Evolutionary conservation across 1,284 basidiomycete species (phyloP), one percentile per base, ranked within the genome.

Genomic region (Peniophora sp.): DNA sequence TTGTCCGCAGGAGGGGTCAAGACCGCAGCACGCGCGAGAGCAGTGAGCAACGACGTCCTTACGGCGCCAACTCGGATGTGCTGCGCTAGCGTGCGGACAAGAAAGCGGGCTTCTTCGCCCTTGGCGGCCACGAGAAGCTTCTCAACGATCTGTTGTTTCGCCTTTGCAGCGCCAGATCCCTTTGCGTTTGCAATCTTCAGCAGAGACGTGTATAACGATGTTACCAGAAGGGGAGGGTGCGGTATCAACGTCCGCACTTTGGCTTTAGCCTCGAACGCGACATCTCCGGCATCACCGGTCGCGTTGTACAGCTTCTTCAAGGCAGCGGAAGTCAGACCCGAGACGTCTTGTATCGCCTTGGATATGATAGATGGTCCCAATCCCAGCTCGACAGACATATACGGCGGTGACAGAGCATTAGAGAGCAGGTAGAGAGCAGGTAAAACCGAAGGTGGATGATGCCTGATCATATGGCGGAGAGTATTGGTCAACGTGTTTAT

Each of bases 61-160:
- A 96, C 92, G 1, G 93, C 94, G 9, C 92, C 92, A 24, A 92
- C 89, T 23, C 93, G 80, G 39, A 97, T 72, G 65, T 96, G 90
- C 57, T 85, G 83, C 36, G 81, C 80, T 34, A 97, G 74, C 2
- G 84, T 93, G 39, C 94, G 78, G 27, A 89, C 87, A 17, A 97
- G 72, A 60, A 85, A 97, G 25, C 93, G 78, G 19, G 81, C 78
- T 68, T 97, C 92, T 64, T 97, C 94, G 11, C 92, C 94, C 51
- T 78, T 81, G 0, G 91, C 85, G 6, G 91, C 79, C 2, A 97
- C 81, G 23, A 97, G 77, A 35, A 97, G 74, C 60, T 83, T 86
- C 58, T 92, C 85, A 2, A 94, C 86, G 24, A 91, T 75, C 43
- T 81, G 79, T 47, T 89, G 85, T 64, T 93, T 95, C 54, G 81